Conservation (phyloP, 768 basidiomycete species). For the Lentinula sp. region DNA sequence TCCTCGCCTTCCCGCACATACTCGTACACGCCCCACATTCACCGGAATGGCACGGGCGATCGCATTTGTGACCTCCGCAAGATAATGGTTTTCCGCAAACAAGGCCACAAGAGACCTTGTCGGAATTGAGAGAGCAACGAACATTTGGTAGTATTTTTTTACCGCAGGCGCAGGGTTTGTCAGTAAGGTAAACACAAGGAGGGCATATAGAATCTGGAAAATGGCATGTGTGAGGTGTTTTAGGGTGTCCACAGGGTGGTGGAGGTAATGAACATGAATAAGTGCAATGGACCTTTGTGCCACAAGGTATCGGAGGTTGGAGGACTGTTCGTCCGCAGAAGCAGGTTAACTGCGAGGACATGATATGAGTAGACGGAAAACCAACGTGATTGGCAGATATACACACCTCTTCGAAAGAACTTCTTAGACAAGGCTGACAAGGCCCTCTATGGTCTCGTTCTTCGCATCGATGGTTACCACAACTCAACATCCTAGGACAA, state of each 20-base stretch:
- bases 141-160: conserved; percentile 78
- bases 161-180: conserved; percentile 83
- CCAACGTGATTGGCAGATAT: background rate
- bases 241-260: conserved; percentile 79
- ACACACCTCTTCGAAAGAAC: conserved; percentile 86
- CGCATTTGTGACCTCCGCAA: conserved; percentile 91
- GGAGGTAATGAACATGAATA: conserved; percentile 73
- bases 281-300: conserved; percentile 68
- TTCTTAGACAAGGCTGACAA: conserved; percentile 80
- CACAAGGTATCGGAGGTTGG: conserved; percentile 87
- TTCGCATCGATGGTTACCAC: conserved; percentile 79
- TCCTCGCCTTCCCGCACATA: conserved; percentile 81
- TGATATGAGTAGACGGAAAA: background rate
- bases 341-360: conserved; percentile 55
- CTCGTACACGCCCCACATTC: conserved; percentile 74
- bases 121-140: conserved; percentile 69
- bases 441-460: conserved; percentile 75
- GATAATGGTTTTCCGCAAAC: conserved; percentile 72
- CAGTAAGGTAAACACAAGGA: conserved; percentile 78
- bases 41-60: conserved; percentile 74
- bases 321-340: conserved; percentile 81
- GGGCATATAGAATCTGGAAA: conserved; percentile 68
- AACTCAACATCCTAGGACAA: conserved; percentile 66
- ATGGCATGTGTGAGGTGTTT: conserved; percentile 77
- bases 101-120: conserved; percentile 81